Conservation (phyloP, 768 basidiomycete genomes). For the Rhizopogon vulgaris region DNA sequence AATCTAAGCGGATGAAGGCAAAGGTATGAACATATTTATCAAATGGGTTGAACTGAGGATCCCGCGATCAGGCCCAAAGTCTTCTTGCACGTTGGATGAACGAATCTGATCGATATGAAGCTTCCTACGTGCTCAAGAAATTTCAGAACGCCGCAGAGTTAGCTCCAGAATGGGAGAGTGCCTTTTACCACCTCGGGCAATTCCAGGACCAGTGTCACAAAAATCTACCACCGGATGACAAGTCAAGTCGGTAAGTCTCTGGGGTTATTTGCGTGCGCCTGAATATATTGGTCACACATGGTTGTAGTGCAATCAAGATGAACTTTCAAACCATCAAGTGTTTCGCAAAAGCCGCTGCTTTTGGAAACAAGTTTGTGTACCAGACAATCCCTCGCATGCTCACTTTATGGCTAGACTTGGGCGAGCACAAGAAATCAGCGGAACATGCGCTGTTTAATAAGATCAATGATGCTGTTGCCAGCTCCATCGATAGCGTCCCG, state of each 20-base stretch:
- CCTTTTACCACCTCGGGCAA: slow-evolving; percentile 79
- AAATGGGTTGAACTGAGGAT: slow-evolving; percentile 1
- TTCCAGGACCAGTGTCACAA: slow-evolving; percentile 81
- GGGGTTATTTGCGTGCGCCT: background rate
- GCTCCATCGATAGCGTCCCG: slow-evolving; percentile 55
- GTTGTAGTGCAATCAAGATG: slow-evolving; percentile 54
- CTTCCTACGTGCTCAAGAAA: slow-evolving; percentile 51
- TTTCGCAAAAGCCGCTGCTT: slow-evolving; percentile 64
- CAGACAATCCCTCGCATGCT: slow-evolving; percentile 91
- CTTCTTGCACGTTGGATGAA: slow-evolving; percentile 90
- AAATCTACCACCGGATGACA: slow-evolving; percentile 47
- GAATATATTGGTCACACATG: background rate
- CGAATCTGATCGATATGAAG: slow-evolving; percentile 79
- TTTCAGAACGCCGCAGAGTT: slow-evolving; percentile 48
- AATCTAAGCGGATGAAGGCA: slow-evolving; percentile 50
- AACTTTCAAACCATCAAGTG: slow-evolving; percentile 57
- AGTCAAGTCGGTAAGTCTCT: slow-evolving; percentile 35
- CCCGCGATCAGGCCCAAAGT: slow-evolving; percentile 52
- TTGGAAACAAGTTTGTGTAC: slow-evolving; percentile 93
- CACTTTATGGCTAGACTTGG: slow-evolving; percentile 91
- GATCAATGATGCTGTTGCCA: slow-evolving; percentile 52
- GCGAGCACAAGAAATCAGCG: slow-evolving; percentile 40
- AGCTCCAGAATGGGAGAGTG: slow-evolving; percentile 69
- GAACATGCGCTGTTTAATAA: slow-evolving; percentile 39
- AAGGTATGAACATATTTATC: slow-evolving; percentile 46